phyloP scores from a whole-genome alignment of 2,329 filamentous ascomycete genomes.

The Ascochyta fabae region DNA sequence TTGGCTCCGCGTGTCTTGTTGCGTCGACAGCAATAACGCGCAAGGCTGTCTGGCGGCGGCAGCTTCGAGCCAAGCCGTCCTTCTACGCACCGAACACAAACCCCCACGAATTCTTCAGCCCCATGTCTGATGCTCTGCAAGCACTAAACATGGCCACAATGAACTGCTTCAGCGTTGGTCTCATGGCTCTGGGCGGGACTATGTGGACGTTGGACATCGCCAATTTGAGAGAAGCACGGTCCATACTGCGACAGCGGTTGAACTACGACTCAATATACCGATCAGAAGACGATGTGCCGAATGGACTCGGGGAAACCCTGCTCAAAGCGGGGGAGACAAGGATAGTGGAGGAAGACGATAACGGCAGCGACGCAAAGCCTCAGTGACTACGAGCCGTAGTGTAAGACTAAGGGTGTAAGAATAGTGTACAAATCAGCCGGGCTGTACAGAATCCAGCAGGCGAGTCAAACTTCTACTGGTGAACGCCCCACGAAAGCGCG shows the following conservation, averaged over 20 bases:
- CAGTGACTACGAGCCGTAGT: slow-evolving; percentile 29
- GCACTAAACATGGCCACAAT: slow-evolving; percentile 86
- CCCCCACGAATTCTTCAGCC: slow-evolving; percentile 61
- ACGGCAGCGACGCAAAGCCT: slow-evolving; percentile 12
- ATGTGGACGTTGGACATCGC: slow-evolving; percentile 79
- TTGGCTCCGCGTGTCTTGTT: slow-evolving; percentile 76
- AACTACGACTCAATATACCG: slow-evolving; percentile 62
- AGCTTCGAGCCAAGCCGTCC: slow-evolving; percentile 66
- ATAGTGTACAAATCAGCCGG: slow-evolving; percentile 28
- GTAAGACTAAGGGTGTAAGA: slow-evolving; percentile 24
- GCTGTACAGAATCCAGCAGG: neutral
- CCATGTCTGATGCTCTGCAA: slow-evolving; percentile 76
- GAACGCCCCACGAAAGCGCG: neutral
- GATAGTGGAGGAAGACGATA: slow-evolving; percentile 25
- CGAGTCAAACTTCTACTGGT: neutral
- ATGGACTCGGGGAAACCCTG: slow-evolving; percentile 34
- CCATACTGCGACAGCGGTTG: slow-evolving; percentile 64
- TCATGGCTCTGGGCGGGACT: slow-evolving; percentile 76
- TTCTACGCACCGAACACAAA: slow-evolving; percentile 71
- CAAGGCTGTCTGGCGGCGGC: slow-evolving; percentile 70
- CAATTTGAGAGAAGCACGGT: slow-evolving; percentile 60
- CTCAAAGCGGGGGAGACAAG: slow-evolving; percentile 56
- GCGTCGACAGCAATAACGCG: slow-evolving; percentile 70
- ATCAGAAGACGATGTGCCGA: slow-evolving; percentile 40
- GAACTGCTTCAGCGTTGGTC: slow-evolving; percentile 77